phyloP scores from a whole-genome alignment of 768 basidiomycete species.

The Roridomyces roridus region DNA sequence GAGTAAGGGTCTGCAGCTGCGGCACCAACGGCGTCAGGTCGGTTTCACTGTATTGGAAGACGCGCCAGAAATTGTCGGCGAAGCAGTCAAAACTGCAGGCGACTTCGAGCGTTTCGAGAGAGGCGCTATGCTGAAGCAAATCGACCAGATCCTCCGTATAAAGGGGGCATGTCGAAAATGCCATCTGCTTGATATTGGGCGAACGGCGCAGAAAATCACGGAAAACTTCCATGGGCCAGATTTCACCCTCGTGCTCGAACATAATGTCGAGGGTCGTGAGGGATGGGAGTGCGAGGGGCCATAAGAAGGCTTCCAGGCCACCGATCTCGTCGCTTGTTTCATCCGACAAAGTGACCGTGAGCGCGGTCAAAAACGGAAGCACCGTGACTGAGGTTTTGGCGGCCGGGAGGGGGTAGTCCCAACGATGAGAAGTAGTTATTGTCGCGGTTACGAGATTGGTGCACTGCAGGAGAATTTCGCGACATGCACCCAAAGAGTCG shows the following conservation, averaged over 20 bases:
- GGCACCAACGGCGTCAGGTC: background rate
- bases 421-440: background rate
- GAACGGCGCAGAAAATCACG: background rate
- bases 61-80: background rate
- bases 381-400: background rate
- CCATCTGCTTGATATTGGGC: background rate
- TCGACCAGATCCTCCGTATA: background rate
- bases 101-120: background rate
- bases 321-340: background rate
- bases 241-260: background rate
- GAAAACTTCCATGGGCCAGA: constrained; percentile 1
- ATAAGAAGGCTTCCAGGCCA: background rate
- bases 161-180: background rate
- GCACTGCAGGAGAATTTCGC: constrained; percentile 3
- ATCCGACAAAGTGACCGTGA: background rate
- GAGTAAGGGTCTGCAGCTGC: too few relatives aligned
- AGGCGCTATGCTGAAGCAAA: background rate
- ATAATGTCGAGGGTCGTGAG: background rate
- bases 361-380: background rate
- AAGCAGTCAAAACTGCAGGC: background rate
- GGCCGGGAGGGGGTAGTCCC: background rate
- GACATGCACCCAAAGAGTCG: background rate
- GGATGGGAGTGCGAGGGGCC: constrained; percentile 9
- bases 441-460: background rate
- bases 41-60: background rate